Evolutionary conservation across 2,329 filamentous ascomycete genomes (phyloP), one percentile per base, ranked within the genome.

Genomic region (Sporothrix dimorphospora): DNA sequence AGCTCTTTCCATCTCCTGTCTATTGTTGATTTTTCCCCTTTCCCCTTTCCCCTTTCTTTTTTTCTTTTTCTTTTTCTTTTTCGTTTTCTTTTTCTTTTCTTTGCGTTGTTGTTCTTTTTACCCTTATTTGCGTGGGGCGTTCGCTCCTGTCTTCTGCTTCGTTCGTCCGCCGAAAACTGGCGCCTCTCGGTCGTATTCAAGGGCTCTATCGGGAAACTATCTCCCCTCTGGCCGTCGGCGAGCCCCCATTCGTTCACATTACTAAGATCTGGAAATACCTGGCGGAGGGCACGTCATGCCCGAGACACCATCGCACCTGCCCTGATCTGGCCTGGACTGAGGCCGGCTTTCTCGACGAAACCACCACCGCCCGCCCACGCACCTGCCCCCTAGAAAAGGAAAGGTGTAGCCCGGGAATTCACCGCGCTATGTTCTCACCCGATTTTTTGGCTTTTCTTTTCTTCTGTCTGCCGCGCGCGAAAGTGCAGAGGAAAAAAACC

Each of bases 211-310:
- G 21, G 30, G 55, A 38, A 59, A 59, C 55, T 38, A 55, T 55
- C 30, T 59, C 30, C 30, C 55, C 55, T 55, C 51, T 30, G 27
- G 55, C 57, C 11, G 51, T 24, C 53, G 30, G n/a, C 12, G 9
- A 45, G 21, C 34, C 40, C 40, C 61, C 61, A 65, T 65, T n/a
- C 21, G 21, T 38, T 24, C 19, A 4, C 63, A 70, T 70, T 59
- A 63, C 53, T 61, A 70, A 63, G 42, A 24, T 38, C 63, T 70
- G 38, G 42, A 70, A 70, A 63, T 70, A 27, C 42, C 27, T 49
- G n/a, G 55, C 72, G 19, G 42, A 61, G 47, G 55, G 55, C 68
- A 47, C 42, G 68, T 71, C 65, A 63, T 70, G 69, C 49, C 66
- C 72, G 24, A 71, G 38, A 70, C 49, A 70, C 57, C 27, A 67